Base-by-base conservation (phyloP, 2,329 filamentous ascomycete species). In the Ascochyta koolunga region DNA sequence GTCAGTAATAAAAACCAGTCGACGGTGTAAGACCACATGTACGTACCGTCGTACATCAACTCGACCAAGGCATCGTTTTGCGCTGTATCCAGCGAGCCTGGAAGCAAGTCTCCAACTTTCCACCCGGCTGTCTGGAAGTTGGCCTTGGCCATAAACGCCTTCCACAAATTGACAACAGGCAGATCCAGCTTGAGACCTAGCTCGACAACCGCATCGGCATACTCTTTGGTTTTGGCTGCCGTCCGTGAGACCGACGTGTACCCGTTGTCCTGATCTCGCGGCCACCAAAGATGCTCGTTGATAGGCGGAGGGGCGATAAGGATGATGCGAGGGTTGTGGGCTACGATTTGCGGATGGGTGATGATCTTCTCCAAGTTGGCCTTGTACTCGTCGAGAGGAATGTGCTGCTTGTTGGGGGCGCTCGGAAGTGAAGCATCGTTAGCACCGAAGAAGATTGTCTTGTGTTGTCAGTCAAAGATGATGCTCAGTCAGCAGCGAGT, bases 381-480 rank as follows among this genome's bases (percentile, higher is more conserved):
- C 70, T 84, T 86, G 79, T 91, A 98, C 56, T 86, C 77, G 1
- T 87, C 82, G n/a, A 96, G 75, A 0, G 90, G 85, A 7, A 98
- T 84, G 72, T 93, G 86, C 75, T 98, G 95, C 9, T 80, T 79
- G 44, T 85, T 86, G 4, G 80, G 80, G 4, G 82, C 79, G 32
- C 83, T 78, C 3, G 86, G 83, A 3, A 96, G 74, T 49, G 87
- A 87, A 3, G 93, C 88, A 75, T 98, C 95, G 71, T 99, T 98
- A 64, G 95, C 91, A 16, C 95, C 95, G 56, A 97, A 87, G 61
- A 96, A 88, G 54, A 96, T 77, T 33, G 89, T 79, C 89, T 92
- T 52, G 36, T 33, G n/a, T 27, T 16, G 39, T 68, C 36, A 65
- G 55, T 46, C 31, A 39, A 36, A 27, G 2, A 13, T 3, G 33